A percentile compares a stretch with the other conserved stretches of the same genome.
Conservation (phyloP, 83 land plant species). For the Picea engelmannii region DNA sequence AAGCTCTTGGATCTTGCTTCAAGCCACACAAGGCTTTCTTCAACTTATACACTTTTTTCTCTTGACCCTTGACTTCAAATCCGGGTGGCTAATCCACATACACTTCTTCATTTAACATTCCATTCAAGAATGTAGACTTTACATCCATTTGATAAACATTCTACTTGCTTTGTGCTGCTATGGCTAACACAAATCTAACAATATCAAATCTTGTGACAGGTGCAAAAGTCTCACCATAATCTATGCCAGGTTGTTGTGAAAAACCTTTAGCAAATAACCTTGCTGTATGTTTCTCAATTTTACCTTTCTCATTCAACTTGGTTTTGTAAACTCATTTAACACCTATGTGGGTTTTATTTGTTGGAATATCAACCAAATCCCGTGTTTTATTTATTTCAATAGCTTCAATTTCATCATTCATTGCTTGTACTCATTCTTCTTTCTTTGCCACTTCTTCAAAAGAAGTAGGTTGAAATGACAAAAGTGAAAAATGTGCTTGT, state of each 20-base stretch:
- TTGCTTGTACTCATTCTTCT: slow-evolving; percentile 19
- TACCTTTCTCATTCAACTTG: slow-evolving; percentile 8
- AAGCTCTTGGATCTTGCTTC: slow-evolving; percentile 35
- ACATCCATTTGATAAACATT: slow-evolving; percentile 25
- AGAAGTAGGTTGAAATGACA: too few species aligned
- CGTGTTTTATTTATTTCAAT: slow-evolving; percentile 34
- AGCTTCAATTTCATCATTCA: slow-evolving; percentile 23
- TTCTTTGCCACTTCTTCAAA: slow-evolving; percentile 7
- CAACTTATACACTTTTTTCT: slow-evolving; percentile 31
- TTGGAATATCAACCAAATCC: slow-evolving; percentile 21
- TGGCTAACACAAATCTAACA: slow-evolving; percentile 24
- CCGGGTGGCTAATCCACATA: slow-evolving; percentile 27
- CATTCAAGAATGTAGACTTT: slow-evolving; percentile 29
- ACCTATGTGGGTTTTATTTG: slow-evolving; percentile 3
- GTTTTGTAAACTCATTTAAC: slow-evolving; percentile 33
- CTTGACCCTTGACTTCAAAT: slow-evolving; percentile 17
- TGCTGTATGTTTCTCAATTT: slow-evolving; percentile 21
- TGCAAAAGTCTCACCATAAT: slow-evolving; percentile 32
- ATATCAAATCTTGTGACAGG: slow-evolving; percentile 31
- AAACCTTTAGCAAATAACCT: slow-evolving; percentile 37
- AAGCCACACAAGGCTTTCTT: slow-evolving; percentile 28
- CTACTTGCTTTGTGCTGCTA: slow-evolving; percentile 28
- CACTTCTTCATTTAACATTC: slow-evolving; percentile 23
- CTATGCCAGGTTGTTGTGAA: slow-evolving; percentile 22
- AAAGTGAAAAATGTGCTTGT: too few species aligned